A percentile compares a stretch with the other conserved stretches of the same genome.
Conservation (phyloP, 2,329 filamentous ascomycete species). For the Ilyonectria robusta region DNA sequence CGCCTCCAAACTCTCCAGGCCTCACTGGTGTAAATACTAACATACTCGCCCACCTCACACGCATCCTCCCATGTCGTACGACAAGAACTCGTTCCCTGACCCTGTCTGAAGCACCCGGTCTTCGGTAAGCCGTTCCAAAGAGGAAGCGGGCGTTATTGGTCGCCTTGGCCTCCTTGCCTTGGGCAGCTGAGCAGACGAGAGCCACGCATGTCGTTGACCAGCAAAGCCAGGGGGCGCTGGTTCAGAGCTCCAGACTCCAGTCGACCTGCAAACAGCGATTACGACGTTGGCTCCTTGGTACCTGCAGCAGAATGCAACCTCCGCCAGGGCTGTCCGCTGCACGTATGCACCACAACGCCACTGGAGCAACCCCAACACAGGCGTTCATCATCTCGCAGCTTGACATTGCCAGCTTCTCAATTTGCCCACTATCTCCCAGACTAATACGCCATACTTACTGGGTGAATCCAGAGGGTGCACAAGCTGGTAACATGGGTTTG, state of each 20-base stretch:
- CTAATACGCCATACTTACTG: constrained; percentile 6
- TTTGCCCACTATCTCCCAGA: constrained; percentile 2
- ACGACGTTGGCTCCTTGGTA: constrained; percentile 33
- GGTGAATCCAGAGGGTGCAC: constrained; percentile 6
- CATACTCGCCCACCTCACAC: constrained; percentile 27
- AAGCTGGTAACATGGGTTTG: background rate
- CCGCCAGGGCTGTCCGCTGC: constrained; percentile 24
- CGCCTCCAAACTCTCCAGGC: constrained; percentile 3
- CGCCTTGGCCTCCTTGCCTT: constrained; percentile 2
- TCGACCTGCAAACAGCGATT: constrained; percentile 13
- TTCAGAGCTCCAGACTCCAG: constrained; percentile 6
- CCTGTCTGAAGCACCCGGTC: constrained; percentile 36
- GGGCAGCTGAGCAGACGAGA: background rate
- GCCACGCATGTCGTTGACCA: background rate
- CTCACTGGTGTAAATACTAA: constrained; percentile 6
- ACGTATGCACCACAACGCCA: constrained; percentile 22
- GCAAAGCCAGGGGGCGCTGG: background rate
- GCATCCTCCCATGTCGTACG: constrained; percentile 40
- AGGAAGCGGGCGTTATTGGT: constrained; percentile 25
- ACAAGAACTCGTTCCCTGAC: constrained; percentile 35
- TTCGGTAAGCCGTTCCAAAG: constrained; percentile 29
- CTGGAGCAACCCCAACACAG: constrained; percentile 5
- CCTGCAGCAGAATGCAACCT: constrained; percentile 45
- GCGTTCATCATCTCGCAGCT: constrained; percentile 18
- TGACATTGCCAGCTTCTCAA: constrained; percentile 1